Evolutionary conservation across 2,329 filamentous ascomycete genomes (phyloP), one percentile per base, ranked within the genome.

Genomic region (Fusarium sp.): DNA sequence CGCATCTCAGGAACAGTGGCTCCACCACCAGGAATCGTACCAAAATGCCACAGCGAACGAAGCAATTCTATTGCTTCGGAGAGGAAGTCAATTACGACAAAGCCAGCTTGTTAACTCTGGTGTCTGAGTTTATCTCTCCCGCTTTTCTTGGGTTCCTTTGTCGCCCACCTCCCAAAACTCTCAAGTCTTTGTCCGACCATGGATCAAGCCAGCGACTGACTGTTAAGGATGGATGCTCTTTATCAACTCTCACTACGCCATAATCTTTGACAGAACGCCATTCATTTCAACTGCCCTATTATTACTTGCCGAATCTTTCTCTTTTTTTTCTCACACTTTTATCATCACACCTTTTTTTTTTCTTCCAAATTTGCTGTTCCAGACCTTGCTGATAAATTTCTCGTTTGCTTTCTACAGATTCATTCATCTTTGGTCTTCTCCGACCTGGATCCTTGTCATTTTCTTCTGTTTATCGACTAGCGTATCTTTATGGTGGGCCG

Each of bases 371-470:
- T 33, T 38, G 15, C 53, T 44, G 13, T 40, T 43, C 33, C 64
- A 68, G 65, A 65, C 55, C 43, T 75, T 66, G 59, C 73, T 75
- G 73, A 75, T 75, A 44, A 31, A 67, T 67, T 64, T 42, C 47
- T 60, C 61, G 22, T 70, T 54, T 60, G 42, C 55, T 64, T 51
- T 58, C 45, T 67, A 68, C 71, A 75, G 69, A 73, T 75, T 67
- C 60, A 55, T 50, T 65, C 53, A 54, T 42, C 36, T 69, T 42
- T 55, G 38, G 40, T 49, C 51, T 54, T 63, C 57, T 61, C 65
- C 59, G 46, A 50, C 52, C 52, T 34, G n/a, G 52, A 73, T 64
- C 73, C 73, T 59, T 69, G 73, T 57, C 68, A 34, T 36, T 36
- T 31, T 31, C 53, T 36, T 68, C 68, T 40, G 50, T 57, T 65